phyloP scores from a whole-genome alignment of 306 rosid genomes.

The Gillenia trifoliata region DNA sequence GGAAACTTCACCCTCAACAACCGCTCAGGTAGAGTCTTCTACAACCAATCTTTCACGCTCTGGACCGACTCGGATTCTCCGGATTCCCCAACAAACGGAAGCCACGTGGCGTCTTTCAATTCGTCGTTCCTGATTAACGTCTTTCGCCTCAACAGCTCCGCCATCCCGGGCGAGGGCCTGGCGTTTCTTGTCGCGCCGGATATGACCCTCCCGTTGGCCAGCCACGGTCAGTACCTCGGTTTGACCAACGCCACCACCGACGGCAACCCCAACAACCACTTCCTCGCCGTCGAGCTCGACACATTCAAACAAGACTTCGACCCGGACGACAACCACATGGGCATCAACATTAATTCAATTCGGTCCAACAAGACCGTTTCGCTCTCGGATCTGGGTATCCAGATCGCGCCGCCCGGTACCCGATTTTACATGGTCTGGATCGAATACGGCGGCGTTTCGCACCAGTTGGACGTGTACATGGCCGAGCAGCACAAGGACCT shows the following conservation, averaged over 20 bases:
- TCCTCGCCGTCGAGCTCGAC: conserved; percentile 67
- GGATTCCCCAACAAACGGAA: background rate
- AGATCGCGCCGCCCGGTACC: conserved; percentile 41
- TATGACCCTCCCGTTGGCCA: conserved; percentile 23
- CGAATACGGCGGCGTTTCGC: conserved; percentile 43
- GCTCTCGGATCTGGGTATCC: conserved; percentile 19
- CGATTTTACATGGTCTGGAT: conserved; percentile 44
- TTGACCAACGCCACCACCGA: conserved; percentile 64
- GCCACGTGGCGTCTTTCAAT: conserved; percentile 48
- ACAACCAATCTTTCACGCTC: conserved; percentile 32
- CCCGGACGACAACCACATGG: conserved; percentile 56
- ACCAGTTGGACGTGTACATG: conserved; percentile 32
- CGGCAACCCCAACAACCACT: conserved; percentile 38
- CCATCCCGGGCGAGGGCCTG: conserved; percentile 54
- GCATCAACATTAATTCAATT: conserved; percentile 55
- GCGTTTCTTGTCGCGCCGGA: conserved; percentile 54
- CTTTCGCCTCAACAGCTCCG: conserved; percentile 14
- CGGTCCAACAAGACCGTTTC: conserved; percentile 30
- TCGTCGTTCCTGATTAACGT: conserved; percentile 56
- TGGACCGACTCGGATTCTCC: conserved; percentile 26
- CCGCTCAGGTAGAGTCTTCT: conserved; percentile 49
- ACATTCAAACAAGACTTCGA: conserved; percentile 57
- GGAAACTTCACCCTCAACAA: conserved; percentile 21
- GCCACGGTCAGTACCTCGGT: conserved; percentile 55
- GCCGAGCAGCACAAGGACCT: conserved; percentile 19